Conservation (phyloP, 305 asterid species). For the Fraxinus sp. region DNA sequence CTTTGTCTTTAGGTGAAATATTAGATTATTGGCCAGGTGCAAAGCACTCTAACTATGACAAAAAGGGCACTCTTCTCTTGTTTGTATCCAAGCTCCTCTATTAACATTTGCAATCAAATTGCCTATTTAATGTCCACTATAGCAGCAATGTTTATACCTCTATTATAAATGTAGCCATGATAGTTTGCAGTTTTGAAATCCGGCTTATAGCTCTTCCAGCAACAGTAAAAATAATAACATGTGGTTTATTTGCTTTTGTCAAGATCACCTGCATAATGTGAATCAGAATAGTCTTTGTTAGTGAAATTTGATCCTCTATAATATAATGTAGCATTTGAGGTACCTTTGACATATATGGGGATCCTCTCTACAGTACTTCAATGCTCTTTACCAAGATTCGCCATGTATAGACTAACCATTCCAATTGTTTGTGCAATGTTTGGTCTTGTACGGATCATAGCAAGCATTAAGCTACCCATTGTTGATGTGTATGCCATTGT, state of each 20-base stretch:
- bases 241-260: too few relatives aligned
- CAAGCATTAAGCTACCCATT: neutral
- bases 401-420: neutral
- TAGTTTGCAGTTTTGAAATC: neutral
- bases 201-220: neutral
- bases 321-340: neutral
- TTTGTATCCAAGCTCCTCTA: too few relatives aligned
- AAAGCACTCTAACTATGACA: too few relatives aligned
- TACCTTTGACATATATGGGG: neutral
- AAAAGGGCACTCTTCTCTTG: too few relatives aligned
- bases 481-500: neutral
- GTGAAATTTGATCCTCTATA: neutral
- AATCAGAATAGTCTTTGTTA: too few relatives aligned
- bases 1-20: neutral
- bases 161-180: neutral
- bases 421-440: neutral
- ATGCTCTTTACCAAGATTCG: neutral
- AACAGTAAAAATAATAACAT: too few relatives aligned
- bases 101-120: neutral
- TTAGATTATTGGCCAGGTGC: too few relatives aligned
- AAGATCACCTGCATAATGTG: too few relatives aligned
- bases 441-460: neutral
- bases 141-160: neutral
- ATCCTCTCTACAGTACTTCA: neutral
- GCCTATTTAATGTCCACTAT: neutral